Conservation (phyloP, 2,329 filamentous ascomycete species). For the Colletotrichum cereale region DNA sequence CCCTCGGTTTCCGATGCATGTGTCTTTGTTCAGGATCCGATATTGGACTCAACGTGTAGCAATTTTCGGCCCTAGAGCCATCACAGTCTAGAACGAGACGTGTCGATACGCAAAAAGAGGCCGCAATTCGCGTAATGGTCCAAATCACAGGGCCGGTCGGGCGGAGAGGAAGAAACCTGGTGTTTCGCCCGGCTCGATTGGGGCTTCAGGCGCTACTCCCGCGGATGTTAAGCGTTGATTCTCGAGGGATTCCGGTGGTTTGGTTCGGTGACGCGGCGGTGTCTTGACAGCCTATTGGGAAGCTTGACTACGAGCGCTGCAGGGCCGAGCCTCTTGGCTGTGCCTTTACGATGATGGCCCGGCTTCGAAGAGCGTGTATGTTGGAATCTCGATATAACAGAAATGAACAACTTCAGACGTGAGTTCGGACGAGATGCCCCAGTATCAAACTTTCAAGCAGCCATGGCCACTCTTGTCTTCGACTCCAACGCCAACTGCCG, state of each 20-base stretch:
- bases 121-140: background rate
- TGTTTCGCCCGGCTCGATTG: background rate
- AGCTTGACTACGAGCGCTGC: background rate
- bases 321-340: slow-evolving; percentile 16
- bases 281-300: background rate
- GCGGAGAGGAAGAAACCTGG: background rate
- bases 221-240: background rate
- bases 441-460: background rate
- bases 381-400: background rate
- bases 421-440: slow-evolving; percentile 13
- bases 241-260: slow-evolving; percentile 18
- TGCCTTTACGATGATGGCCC: background rate
- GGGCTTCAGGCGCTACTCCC: background rate
- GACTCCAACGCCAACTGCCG: background rate
- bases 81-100: background rate
- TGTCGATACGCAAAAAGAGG: background rate
- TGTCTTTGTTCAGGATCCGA: background rate
- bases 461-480: background rate
- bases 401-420: slow-evolving; percentile 17
- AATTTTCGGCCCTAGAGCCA: background rate
- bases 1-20: background rate
- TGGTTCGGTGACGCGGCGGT: slow-evolving; percentile 20
- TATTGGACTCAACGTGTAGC: background rate
- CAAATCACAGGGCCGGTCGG: background rate
- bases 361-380: background rate